phyloP scores from a whole-genome alignment of 345 rosid species.

The Pugionium dolabratum region DNA sequence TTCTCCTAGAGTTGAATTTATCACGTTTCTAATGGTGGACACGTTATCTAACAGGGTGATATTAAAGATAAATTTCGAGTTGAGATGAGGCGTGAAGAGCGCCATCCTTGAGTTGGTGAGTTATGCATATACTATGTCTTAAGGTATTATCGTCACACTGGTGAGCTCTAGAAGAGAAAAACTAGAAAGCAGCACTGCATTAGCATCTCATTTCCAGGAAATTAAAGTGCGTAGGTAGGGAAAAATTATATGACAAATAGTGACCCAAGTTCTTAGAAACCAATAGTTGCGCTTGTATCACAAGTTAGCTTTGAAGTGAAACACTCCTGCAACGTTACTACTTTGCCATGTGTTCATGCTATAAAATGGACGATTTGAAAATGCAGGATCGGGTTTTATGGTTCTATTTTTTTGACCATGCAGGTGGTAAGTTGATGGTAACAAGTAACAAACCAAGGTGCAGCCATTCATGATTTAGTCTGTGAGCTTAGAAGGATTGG shows the following conservation, averaged over 20 bases:
- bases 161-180: slow-evolving; percentile 6
- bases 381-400: slow-evolving; percentile 8
- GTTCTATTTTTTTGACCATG: slow-evolving; percentile 1
- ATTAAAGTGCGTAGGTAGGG: not conserved
- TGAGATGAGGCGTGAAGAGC: slow-evolving; percentile 38
- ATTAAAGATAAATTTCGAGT: slow-evolving; percentile 40
- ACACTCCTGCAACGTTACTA: not conserved
- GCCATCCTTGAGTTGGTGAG: slow-evolving; percentile 30
- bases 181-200: not conserved
- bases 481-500: slow-evolving; percentile 6
- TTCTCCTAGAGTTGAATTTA: slow-evolving; percentile 7
- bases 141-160: slow-evolving; percentile 1
- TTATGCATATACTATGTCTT: not conserved
- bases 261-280: slow-evolving; percentile 4
- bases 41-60: slow-evolving; percentile 33
- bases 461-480: slow-evolving; percentile 4
- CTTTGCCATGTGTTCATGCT: slow-evolving; percentile 6
- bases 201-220: slow-evolving; percentile 18
- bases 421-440: slow-evolving; percentile 9
- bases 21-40: slow-evolving; percentile 17
- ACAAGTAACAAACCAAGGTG: not conserved
- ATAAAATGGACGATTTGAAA: slow-evolving; percentile 14
- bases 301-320: slow-evolving; percentile 5
- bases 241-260: slow-evolving; percentile 17
- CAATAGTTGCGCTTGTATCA: not conserved